Base-by-base conservation (phyloP, 2,329 filamentous ascomycete genomes). In the Grosmannia huntii region DNA sequence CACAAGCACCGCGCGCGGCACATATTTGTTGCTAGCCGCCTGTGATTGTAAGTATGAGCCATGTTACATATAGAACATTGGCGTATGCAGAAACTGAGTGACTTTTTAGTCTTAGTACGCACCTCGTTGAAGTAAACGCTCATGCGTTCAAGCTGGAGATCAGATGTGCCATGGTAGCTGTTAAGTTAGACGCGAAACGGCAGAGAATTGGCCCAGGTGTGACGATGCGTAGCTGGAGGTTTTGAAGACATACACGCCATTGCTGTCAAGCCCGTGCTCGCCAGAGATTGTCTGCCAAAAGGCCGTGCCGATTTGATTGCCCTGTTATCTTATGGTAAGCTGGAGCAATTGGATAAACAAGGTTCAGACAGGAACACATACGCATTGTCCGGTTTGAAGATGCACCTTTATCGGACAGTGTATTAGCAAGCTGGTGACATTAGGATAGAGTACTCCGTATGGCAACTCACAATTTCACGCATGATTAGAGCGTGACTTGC, bases 301-400 rank as follows among this genome's bases (percentile, higher is more conserved):
- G 78, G 94, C 94, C 82, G 94, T 92, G 92, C 94, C 94, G 70
- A 97, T 96, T 89, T 99, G 94, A 88, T 99, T 99, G 85, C 94
- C 94, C 92, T 96, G 70, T 62, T 68, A 16, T 31, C 14, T n/a
- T 25, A 9, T 5, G 12, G 49, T 51, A 14, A 28, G 21, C 25
- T 10, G 9, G 4, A 31, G 49, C 16, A 4, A 23, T 25, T 16
- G 10, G 5, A 19, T 31, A 31, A 23, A 51, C 16, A 16, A 23
- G 5, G 55, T 11, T 25, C n/a, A 11, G 21, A 7, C 9, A 49
- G 21, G 19, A 80, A 14, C 9, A 36, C 77, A 77, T 78, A 96
- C 92, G 82, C 94, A 97, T 86, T 99, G 94, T 77, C 94, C 94
- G 83, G 94, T 99, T 82, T 99, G 94, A 70, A 99, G 90, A 80